Base-by-base conservation (phyloP, 495 filamentous ascomycete genomes). In the Hypoxylon lenormandii region DNA sequence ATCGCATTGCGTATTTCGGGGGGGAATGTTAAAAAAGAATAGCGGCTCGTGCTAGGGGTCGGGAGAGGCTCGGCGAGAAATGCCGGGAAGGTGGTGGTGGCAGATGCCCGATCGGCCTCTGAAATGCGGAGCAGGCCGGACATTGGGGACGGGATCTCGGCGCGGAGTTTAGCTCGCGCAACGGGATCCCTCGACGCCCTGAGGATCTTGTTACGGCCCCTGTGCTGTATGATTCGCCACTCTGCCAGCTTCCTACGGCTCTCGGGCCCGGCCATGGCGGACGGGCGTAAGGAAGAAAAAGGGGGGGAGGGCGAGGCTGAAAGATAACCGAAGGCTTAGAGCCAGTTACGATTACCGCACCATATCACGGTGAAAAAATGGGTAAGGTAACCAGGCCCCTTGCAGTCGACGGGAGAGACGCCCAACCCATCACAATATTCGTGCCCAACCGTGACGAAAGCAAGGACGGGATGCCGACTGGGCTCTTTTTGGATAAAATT, bases 1-100 rank as follows among this genome's bases (percentile, higher is more conserved):
- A 80, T 76, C 8, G 70, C 51, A 45, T 78, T 74, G 19, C 78
- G 75, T 16, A 78, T 68, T 55, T 80, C 78, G 13, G 70, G 37
- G 0, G 78, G 76, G 38, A 78, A 72, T 33, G 33, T 45, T 69
- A 11, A 46, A 33, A 79, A 79, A 18, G 70, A 69, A 42, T 58
- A 37, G 19, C 22, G 19, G 0, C 26, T 16, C 18, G 47, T 54
- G 28, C 2, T 21, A 26, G 43, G 10, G 48, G 36, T 47, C n/a
- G 18, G 26, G 52, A 67, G 60, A 53, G 13, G 22, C 15, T 16
- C 38, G 8, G 52, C 42, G 51, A 69, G 69, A 36, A 71, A 72
- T 22, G 67, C 53, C 56, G 73, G 73, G n/a, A 71, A 38, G 61
- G 60, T 38, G 26, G 52, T 52, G 22, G 69, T 59, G 28, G 70